A percentile compares a stretch with the other conserved stretches of the same genome.
Conservation (phyloP, 495 filamentous ascomycete genomes). For the Polyplosphaeria fusca region DNA sequence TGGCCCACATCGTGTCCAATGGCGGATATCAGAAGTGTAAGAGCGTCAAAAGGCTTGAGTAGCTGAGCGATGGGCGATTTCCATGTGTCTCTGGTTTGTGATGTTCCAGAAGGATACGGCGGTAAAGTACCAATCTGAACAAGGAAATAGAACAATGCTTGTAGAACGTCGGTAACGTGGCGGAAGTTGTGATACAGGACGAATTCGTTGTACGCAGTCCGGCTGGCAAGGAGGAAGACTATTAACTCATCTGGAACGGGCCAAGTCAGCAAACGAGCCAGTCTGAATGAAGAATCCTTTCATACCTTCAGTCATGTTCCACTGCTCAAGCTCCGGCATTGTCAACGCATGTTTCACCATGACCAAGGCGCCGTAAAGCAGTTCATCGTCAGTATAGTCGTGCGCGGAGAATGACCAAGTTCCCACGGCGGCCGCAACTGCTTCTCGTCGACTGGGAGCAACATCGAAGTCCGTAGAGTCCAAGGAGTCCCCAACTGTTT, state of each 20-base stretch:
- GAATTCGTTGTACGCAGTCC: conserved; percentile 86
- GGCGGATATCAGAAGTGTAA: conserved; percentile 86
- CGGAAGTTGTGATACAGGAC: conserved; percentile 99
- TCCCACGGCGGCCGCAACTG: conserved; percentile 67
- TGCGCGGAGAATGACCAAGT: conserved; percentile 87
- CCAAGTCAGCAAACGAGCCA: not conserved
- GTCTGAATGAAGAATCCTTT: not conserved
- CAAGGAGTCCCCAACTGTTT: conserved; percentile 54
- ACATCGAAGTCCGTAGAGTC: conserved; percentile 40
- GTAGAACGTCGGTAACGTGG: conserved; percentile 92
- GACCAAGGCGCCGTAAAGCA: conserved; percentile 70
- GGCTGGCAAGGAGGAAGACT: conserved; percentile 76
- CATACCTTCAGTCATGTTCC: conserved; percentile 69
- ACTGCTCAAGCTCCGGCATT: conserved; percentile 76
- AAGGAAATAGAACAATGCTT: conserved; percentile 91
- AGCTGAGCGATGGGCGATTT: conserved; percentile 65
- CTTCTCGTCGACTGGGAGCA: conserved; percentile 53
- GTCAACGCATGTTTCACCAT: conserved; percentile 88
- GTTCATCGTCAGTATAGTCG: conserved; percentile 81
- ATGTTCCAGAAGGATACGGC: conserved; percentile 49
- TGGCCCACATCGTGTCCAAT: conserved; percentile 98
- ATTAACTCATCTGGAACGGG: conserved; percentile 56
- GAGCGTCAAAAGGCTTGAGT: conserved; percentile 76
- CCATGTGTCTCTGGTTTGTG: conserved; percentile 23
- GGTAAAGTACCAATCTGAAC: conserved; percentile 76